Percentiles rank a stretch among this genome's conserved stretches.
These are phyloP conservation scores for Diaporthe vexans DNA, from an alignment of 2,329 filamentous ascomycete genomes.

Conservation along the genomic window DNA sequence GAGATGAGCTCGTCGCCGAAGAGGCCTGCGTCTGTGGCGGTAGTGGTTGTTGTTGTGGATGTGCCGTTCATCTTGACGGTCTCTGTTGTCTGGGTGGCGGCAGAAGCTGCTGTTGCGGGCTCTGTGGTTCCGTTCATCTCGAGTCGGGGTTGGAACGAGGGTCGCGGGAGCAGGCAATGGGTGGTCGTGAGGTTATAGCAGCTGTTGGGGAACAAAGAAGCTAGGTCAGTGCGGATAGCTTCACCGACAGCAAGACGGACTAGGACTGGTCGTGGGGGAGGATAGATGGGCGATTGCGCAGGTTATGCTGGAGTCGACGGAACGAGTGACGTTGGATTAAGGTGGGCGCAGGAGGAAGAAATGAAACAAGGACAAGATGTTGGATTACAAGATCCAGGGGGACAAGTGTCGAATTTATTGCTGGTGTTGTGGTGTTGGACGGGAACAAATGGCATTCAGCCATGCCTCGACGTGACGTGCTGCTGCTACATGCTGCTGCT, in stretches of 20 bases:
- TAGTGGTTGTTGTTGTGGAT: slow-evolving; percentile 46
- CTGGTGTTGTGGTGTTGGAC: not conserved
- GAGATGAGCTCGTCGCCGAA: slow-evolving; percentile 86
- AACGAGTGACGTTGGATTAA: slow-evolving; percentile 14
- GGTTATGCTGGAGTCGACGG: not conserved
- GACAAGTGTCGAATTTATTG: slow-evolving; percentile 27
- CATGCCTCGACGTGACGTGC: slow-evolving; percentile 8
- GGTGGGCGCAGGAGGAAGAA: not conserved
- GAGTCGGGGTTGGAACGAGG: not conserved
- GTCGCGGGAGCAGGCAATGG: not conserved
- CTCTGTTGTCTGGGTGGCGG: slow-evolving; percentile 37
- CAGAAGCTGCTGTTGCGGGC: slow-evolving; percentile 27
- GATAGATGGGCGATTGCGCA: not conserved
- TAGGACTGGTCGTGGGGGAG: not conserved
- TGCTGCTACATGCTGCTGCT: not conserved
- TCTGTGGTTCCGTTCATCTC: slow-evolving; percentile 34
- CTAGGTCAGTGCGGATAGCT: slow-evolving; percentile 32
- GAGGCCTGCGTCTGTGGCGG: slow-evolving; percentile 70
- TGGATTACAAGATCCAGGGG: not conserved
- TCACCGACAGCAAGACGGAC: slow-evolving; percentile 15
- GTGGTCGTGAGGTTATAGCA: slow-evolving; percentile 17
- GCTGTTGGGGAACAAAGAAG: slow-evolving; percentile 27
- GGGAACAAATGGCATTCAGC: slow-evolving; percentile 2
- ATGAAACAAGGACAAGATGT: not conserved
- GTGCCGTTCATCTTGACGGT: slow-evolving; percentile 31